phyloP scores from a whole-genome alignment of 805 yeast genomes.

The Pichia sporocuriosa region DNA sequence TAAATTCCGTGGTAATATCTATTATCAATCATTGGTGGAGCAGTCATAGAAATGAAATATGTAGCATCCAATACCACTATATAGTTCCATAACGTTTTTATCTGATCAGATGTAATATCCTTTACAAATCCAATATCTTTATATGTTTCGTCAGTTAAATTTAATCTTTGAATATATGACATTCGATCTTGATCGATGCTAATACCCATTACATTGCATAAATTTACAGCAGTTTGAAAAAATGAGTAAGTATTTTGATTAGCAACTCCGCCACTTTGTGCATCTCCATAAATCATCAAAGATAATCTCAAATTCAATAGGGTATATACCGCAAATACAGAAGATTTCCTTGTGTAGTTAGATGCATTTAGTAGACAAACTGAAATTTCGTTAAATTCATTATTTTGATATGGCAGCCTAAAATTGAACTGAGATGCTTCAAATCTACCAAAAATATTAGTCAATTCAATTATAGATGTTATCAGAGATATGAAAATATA shows the following conservation, averaged over 20 bases:
- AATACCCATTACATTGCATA: conserved; percentile 12
- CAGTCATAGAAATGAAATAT: conserved; percentile 8
- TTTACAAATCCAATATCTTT: conserved; percentile 5
- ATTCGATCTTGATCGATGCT: conserved; percentile 7
- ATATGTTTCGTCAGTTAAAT: not conserved
- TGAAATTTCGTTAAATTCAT: conserved; percentile 9
- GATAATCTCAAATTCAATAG: conserved; percentile 7
- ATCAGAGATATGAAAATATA: conserved; percentile 12
- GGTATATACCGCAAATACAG: conserved; percentile 7
- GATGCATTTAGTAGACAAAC: conserved; percentile 10
- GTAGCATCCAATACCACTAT: conserved; percentile 11
- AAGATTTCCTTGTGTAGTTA: conserved; percentile 8
- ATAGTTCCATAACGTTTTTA: conserved; percentile 17
- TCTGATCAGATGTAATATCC: conserved; percentile 4
- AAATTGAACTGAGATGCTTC: not conserved
- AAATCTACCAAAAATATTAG: conserved; percentile 7
- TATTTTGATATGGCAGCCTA: not conserved
- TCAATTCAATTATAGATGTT: conserved; percentile 10
- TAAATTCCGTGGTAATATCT: conserved; percentile 12
- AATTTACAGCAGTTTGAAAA: conserved; percentile 10
- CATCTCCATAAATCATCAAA: conserved; percentile 13
- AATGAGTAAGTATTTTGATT: conserved; percentile 11
- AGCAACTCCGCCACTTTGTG: conserved; percentile 10
- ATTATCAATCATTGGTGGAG: conserved; percentile 13
- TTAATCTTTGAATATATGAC: not conserved